Percentiles rank a stretch among this genome's conserved stretches.
Evolutionary conservation across 106 monocot species (phyloP).

Genomic region (Dioscorea dumetorum): DNA sequence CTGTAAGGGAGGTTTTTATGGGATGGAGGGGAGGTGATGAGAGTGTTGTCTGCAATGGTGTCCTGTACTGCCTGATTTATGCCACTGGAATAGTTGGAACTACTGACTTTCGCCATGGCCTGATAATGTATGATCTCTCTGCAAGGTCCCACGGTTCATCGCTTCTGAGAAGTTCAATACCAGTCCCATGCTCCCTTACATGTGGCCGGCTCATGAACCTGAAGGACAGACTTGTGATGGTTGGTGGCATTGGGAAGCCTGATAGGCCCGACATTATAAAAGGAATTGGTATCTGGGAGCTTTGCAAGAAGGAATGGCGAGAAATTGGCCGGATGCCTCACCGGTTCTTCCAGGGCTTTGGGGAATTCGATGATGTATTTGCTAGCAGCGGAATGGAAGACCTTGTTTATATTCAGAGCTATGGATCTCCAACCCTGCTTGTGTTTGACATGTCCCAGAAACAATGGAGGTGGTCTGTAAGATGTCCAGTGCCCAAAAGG

Average conservation of each 20-base stretch:
- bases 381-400: constrained; percentile 66
- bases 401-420: constrained; percentile 73
- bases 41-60: constrained; percentile 62
- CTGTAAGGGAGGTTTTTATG: constrained; percentile 29
- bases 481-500: constrained; percentile 64
- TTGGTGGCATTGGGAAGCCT: constrained; percentile 79
- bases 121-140: constrained; percentile 51
- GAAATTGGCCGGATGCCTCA: constrained; percentile 84
- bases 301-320: constrained; percentile 46
- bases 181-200: constrained; percentile 54
- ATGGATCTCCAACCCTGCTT: constrained; percentile 58
- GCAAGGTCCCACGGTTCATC: constrained; percentile 13
- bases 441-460: constrained; percentile 62
- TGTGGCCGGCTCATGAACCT: constrained; percentile 81
- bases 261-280: constrained; percentile 78
- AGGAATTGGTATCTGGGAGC: constrained; percentile 94
- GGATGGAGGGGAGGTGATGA: constrained; percentile 83
- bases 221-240: constrained; percentile 69
- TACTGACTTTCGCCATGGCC: constrained; percentile 35
- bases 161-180: constrained; percentile 32
- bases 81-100: constrained; percentile 26
- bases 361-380: constrained; percentile 86
- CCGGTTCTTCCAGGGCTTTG: constrained; percentile 81
- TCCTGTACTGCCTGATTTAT: constrained; percentile 66
- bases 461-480: constrained; percentile 75